These are phyloP conservation scores for Flueggea neowawraea DNA, from an alignment of 441 rosid species.

Conservation along the genomic window DNA sequence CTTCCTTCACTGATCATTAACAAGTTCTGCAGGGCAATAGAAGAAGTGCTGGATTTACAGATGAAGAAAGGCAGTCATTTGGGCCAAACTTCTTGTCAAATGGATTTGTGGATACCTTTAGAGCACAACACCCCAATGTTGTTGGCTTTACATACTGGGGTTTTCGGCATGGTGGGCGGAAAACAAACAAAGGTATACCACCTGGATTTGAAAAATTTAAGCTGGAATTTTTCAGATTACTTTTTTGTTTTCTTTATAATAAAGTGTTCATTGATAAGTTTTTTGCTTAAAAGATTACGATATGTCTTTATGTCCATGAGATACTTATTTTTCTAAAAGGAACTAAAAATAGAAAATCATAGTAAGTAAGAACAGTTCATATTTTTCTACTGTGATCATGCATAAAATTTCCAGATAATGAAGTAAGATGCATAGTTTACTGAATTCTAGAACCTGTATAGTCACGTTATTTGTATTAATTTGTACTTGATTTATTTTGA, in stretches of 20 bases:
- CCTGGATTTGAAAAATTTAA: background rate
- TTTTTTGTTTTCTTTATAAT: background rate
- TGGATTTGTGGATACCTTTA: conserved; percentile 87
- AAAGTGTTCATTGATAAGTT: no score
- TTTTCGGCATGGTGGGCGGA: conserved; percentile 77
- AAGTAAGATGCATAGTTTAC: no score
- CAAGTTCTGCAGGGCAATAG: conserved; percentile 64
- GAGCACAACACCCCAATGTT: conserved; percentile 79
- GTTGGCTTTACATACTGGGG: conserved; percentile 97
- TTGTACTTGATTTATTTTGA: background rate
- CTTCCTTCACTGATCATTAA: background rate
- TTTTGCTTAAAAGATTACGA: no score
- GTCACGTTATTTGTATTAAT: background rate
- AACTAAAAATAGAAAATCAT: no score
- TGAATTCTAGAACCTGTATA: no score
- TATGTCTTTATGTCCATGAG: no score
- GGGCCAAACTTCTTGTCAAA: conserved; percentile 68
- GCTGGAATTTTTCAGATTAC: background rate
- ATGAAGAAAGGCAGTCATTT: conserved; percentile 90
- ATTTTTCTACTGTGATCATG: no score
- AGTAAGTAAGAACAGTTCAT: no score
- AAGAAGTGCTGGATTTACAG: conserved; percentile 95
- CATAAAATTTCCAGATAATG: no score
- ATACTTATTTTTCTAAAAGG: no score
- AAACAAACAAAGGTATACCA: conserved; percentile 72